Base-by-base conservation (phyloP, 768 basidiomycete species). In the Lyophyllum semitale region DNA sequence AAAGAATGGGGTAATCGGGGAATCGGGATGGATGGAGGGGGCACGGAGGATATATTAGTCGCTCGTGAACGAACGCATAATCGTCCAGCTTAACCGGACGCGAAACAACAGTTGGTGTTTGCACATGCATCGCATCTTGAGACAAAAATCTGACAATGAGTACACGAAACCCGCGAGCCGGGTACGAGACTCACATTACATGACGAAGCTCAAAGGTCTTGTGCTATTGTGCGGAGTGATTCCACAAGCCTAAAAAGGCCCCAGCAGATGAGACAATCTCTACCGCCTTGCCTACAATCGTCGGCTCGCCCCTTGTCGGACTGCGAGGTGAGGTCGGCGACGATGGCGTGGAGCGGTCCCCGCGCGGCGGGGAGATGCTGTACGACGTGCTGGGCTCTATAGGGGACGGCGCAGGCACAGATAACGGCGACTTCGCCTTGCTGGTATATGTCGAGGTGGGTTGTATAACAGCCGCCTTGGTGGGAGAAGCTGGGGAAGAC, bases 191-290 rank as follows among this genome's bases (percentile, higher is more conserved):
- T 54, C 43, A 58, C 60, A 49, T 35, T 45, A 30, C 9, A 35
- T 18, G 5, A 32, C 38, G 18, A 12, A 11, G 15, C 15, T 15
- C 18, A 8, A 17, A 30, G 20, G 8, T 18, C 12, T 18, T n/a
- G 20, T 15, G 17, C 2, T 3, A 17, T 41, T 22, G 46, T 25
- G n/a, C 23, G 17, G 32, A 29, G 27, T 45, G 53, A 42, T 68
- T 59, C 80, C 80, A 82, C 33, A 79, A 64, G 48, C 91, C 89
- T 18, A 94, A 65, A 62, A 88, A 85, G 41, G 89, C 89, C 18
- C 90, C 86, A 2, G 93, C 93, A 48, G 81, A 85, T 41, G 83
- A 86, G 54, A 94, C 88, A 37, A 95, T 89, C 50, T 88, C 91
- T 18, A 87, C 89, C 22, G 92, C 78, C 65, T 80, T 80, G 44